Evolutionary conservation across 495 filamentous ascomycete species (phyloP), one percentile per base, ranked within the genome.

Genomic region (Echria macrotheca): DNA sequence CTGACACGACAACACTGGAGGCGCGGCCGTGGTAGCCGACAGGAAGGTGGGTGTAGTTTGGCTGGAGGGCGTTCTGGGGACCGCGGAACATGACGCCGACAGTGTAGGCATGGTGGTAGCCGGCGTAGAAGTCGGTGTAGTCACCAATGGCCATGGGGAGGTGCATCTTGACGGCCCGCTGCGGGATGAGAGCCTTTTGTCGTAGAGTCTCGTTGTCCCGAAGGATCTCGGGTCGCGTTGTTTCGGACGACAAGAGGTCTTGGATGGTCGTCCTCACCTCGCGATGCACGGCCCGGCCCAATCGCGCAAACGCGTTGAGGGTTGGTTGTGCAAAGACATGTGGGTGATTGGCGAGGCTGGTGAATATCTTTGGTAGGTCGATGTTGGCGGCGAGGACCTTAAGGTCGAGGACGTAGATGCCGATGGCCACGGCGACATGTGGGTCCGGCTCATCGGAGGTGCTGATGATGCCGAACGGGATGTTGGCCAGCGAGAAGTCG

Each of bases 51-150:
- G 74, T 86, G 69, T 96, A 97, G 64, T 96, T 97, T 19, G 85
- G 82, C 66, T 94, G 87, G 14, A 97, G 71, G 0, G 89, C 88
- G 51, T 87, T 85, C 25, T 82, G 74, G 0, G 81, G 76, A 0
- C 89, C 89, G n/a, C 91, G 83, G 72, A 96, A 93, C 44, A 96
- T 70, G 18, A 76, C 74, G 1, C 88, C 84, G n/a, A 85, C 76
- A 47, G 86, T 85, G 70, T 81, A 85, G 31, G 91, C 91, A 68
- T 97, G 91, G 60, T 95, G 83, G 44, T 83, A 68, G 21, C 91
- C 91, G n/a, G 86, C 91, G 68, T 89, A 97, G 72, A 97, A 97
- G 68, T 97, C 91, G 10, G 91, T 94, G 68, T 97, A 97, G 63
- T 96, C 89, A n/a, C 87, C 86, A 46, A 96, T 89, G 25, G 76